These are phyloP conservation scores for Gyromitra esculenta DNA, from an alignment of 2,329 filamentous ascomycete genomes.

Conservation along the genomic window DNA sequence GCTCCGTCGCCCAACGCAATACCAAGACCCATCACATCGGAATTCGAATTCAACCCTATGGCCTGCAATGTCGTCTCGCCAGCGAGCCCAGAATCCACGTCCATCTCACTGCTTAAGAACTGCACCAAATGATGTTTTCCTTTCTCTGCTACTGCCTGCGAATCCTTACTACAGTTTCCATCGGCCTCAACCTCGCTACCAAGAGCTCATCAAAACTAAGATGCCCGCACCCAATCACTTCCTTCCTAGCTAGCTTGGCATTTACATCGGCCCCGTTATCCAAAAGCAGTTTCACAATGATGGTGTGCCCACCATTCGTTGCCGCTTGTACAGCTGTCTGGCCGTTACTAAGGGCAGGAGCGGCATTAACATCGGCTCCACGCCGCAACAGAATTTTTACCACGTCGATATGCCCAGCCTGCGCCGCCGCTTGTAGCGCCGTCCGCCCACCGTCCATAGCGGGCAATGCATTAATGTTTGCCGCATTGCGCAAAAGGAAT, in stretches of 20 bases:
- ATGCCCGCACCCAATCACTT: neutral
- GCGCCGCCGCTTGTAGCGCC: neutral
- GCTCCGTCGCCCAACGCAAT: too few relatives aligned
- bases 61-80: conserved; percentile 47
- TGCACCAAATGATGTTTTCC: neutral
- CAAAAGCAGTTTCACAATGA: neutral
- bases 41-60: neutral
- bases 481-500: neutral
- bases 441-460: neutral
- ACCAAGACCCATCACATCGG: neutral
- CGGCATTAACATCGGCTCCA: neutral
- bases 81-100: neutral
- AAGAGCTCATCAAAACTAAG: neutral
- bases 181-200: neutral
- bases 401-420: neutral
- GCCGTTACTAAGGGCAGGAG: neutral
- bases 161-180: neutral
- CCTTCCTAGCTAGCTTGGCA: neutral
- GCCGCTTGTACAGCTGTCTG: neutral
- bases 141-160: neutral
- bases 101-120: neutral
- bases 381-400: neutral
- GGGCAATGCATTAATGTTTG: neutral
- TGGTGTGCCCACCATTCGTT: neutral
- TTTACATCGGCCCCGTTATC: neutral